Base-by-base conservation (phyloP, 129 eudicot genomes). In the Scalesia atractyloides region DNA sequence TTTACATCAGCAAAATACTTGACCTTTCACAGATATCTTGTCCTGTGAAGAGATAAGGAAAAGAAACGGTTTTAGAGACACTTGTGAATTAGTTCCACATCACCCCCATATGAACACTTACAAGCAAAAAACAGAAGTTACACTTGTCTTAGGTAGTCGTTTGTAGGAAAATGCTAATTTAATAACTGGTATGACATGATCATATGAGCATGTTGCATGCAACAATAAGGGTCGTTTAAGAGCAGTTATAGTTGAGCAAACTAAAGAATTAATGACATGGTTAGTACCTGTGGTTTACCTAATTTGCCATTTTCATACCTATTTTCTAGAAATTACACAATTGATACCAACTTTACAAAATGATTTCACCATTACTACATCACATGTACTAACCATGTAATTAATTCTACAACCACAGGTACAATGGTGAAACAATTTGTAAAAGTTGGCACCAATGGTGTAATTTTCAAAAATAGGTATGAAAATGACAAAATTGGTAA, bases 11-110 rank as follows among this genome's bases (percentile, higher is more conserved):
- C 68, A 33, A 22, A 3, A n/a, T 8, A 63, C 8, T 30, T 6
- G 6, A 36, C 64, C 51, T 36, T 13, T 70, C 74, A 70, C 74
- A 52, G n/a, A 70, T 13, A 36, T 17, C 70, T 65, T 65, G 19
- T 43, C 33, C 52, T 70, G 65, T 19, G 24, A 51, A 34, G 57
- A 34, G 34, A 52, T 16, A 5, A 5, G 44, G n/a, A 39, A 34
- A 16, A 5, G 5, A 34, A n/a, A n/a, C n/a, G 30, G 47, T n/a
- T 68, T 26, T 68, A 24, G 34, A 24, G 62, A 68, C 60, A 24
- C 15, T 22, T 14, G 67, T 7, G n/a, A 44, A 20, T 66, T 19
- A 41, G 70, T 20, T 47, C 57, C 56, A 12, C 10, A 30, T 12
- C 66, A 58, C 47, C 22, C 5, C 2, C 2, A 46, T 19, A 44